These are phyloP conservation scores for Tuctoria greenei DNA, from an alignment of 176 grass and related monocot species.

Conservation along the genomic window DNA sequence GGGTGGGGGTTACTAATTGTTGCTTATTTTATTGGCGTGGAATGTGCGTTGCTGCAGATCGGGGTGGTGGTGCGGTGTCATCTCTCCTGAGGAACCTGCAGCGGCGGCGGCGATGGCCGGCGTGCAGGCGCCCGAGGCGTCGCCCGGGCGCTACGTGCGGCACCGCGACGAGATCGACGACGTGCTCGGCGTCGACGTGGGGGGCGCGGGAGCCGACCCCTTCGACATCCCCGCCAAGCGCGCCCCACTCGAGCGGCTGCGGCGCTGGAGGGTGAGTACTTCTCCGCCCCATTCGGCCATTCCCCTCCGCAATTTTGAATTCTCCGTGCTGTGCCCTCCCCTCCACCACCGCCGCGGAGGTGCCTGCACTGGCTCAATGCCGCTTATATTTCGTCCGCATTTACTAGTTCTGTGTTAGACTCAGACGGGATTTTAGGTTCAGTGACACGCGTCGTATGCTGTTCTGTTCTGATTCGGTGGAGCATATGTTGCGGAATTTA, in stretches of 20 bases:
- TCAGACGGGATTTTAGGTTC: not conserved
- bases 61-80: conserved; percentile 49
- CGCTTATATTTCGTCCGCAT: not conserved
- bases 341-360: not conserved
- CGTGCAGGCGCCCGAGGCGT: conserved; percentile 33
- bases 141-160: conserved; percentile 42
- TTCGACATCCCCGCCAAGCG: conserved; percentile 65
- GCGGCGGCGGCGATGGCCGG: conserved; percentile 30
- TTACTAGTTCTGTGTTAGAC: not conserved
- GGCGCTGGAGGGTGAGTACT: conserved; percentile 63
- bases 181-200: conserved; percentile 31
- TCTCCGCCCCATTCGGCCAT: not conserved
- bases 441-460: not conserved
- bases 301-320: not conserved
- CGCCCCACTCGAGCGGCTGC: conserved; percentile 51
- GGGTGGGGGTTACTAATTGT: not conserved
- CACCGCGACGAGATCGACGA: conserved; percentile 40
- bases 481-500: not conserved
- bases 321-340: not conserved
- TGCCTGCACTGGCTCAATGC: conserved; percentile 13
- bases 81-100: conserved; percentile 54
- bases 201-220: conserved; percentile 11
- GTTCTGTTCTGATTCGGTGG: not conserved
- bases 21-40: not conserved
- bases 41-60: conserved; percentile 48